phyloP scores from a whole-genome alignment of 805 yeast genomes.

The Kurtzmaniella cleridarum region DNA sequence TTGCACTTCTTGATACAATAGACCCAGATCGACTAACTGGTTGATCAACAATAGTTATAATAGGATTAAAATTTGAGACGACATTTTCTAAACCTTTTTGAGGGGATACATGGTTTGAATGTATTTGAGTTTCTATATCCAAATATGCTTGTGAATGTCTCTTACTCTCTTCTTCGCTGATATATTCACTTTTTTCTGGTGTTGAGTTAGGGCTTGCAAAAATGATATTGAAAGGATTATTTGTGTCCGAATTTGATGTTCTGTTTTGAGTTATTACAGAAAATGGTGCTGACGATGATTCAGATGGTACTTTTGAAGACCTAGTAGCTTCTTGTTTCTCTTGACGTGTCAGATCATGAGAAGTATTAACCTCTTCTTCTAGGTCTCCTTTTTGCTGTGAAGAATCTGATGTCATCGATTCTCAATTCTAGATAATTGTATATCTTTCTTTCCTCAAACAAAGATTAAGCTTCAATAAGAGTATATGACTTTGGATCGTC shows the following conservation, averaged over 20 bases:
- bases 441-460: no score
- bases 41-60: conserved; percentile 21
- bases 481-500: no score
- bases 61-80: conserved; percentile 12
- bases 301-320: background rate
- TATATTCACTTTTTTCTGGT: conserved; percentile 1
- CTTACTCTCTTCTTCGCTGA: background rate
- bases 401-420: background rate
- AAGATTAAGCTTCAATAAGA: no score
- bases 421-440: no score
- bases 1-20: conserved; percentile 24
- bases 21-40: conserved; percentile 21
- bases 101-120: background rate
- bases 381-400: background rate
- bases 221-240: conserved; percentile 25
- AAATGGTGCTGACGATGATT: conserved; percentile 6
- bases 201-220: conserved; percentile 11
- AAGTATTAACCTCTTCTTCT: background rate
- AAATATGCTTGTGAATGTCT: conserved; percentile 2
- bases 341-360: conserved; percentile 1
- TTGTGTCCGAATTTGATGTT: conserved; percentile 9
- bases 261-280: background rate
- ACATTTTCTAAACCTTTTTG: background rate
- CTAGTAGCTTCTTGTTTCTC: conserved; percentile 1
- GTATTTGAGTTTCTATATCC: conserved; percentile 1